Percentiles rank a stretch among this genome's conserved stretches.
These are phyloP conservation scores for Auricularia sp. DNA, from an alignment of 768 basidiomycete species.

Conservation along the genomic window DNA sequence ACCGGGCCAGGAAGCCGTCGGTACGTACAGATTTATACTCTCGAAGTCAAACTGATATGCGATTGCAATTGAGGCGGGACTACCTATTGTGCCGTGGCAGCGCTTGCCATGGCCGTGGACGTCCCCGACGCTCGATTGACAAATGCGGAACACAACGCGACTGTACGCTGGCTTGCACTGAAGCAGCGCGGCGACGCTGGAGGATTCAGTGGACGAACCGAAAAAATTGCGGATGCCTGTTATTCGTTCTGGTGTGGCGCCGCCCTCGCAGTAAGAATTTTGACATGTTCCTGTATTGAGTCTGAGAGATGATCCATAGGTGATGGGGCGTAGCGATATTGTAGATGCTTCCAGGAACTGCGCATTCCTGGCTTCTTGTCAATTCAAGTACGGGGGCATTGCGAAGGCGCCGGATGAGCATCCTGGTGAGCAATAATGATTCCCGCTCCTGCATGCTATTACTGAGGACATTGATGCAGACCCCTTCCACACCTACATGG, in stretches of 20 bases:
- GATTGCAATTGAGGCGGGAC: constrained; percentile 57
- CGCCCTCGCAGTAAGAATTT: constrained; percentile 50
- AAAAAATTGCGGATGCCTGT: constrained; percentile 84
- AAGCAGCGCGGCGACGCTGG: constrained; percentile 57
- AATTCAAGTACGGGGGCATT: constrained; percentile 85
- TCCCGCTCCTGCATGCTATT: neutral
- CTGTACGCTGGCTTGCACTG: constrained; percentile 67
- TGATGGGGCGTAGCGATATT: constrained; percentile 51
- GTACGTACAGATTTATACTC: constrained; percentile 28
- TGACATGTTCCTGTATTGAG: neutral
- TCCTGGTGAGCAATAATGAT: constrained; percentile 45
- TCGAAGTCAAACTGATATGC: neutral
- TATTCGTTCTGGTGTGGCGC: constrained; percentile 96
- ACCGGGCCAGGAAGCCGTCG: constrained; percentile 76
- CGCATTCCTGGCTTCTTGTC: constrained; percentile 61
- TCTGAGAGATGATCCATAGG: constrained; percentile 32
- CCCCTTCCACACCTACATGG: constrained; percentile 91
- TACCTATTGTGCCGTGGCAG: constrained; percentile 84
- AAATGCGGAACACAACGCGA: constrained; percentile 35
- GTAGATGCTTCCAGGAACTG: constrained; percentile 49
- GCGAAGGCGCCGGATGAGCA: constrained; percentile 71
- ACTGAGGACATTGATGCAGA: constrained; percentile 35
- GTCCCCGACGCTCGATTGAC: constrained; percentile 19
- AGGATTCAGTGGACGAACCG: constrained; percentile 83
- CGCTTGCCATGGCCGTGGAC: constrained; percentile 45